Evolutionary conservation across 164 flowering plant species (phyloP).

Genomic region (Magnolia kwangsiensis): DNA sequence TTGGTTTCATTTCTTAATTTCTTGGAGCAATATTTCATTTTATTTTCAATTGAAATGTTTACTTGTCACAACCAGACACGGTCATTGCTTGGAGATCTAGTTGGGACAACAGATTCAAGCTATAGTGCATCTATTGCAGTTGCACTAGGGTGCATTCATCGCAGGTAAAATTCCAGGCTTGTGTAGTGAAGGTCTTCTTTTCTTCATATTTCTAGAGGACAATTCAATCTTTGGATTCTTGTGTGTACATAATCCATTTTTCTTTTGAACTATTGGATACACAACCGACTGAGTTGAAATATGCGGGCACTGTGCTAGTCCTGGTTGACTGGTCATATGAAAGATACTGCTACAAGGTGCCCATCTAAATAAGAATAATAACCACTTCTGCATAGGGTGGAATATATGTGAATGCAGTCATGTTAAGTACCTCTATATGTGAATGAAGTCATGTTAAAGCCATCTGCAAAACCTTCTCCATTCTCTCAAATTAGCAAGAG

Average conservation of each 20-base stretch:
- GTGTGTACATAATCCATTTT: not conserved
- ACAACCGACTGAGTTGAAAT: not conserved
- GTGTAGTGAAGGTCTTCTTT: not conserved
- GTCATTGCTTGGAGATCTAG: constrained; percentile 62
- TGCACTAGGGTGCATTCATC: constrained; percentile 93
- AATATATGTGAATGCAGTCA: too few relatives aligned
- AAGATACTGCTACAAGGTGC: too few relatives aligned
- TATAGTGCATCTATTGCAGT: constrained; percentile 84
- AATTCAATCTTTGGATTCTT: not conserved
- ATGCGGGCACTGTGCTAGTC: not conserved
- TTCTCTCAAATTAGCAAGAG: too few relatives aligned
- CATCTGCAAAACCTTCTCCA: too few relatives aligned
- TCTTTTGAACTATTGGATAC: not conserved
- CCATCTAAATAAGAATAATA: too few relatives aligned
- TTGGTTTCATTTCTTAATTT: too few relatives aligned
- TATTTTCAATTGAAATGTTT: not conserved
- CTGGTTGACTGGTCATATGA: too few relatives aligned
- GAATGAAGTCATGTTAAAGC: too few relatives aligned
- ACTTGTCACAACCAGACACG: constrained; percentile 48
- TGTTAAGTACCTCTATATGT: too few relatives aligned
- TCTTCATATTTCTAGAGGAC: not conserved
- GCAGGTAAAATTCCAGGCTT: constrained; percentile 47
- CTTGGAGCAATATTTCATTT: too few relatives aligned
- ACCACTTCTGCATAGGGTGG: too few relatives aligned
- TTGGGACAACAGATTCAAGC: constrained; percentile 48